A percentile compares a stretch with the other conserved stretches of the same genome.
phyloP scores from a whole-genome alignment of 2,329 filamentous ascomycete species.

The Alternaria arbusti region DNA sequence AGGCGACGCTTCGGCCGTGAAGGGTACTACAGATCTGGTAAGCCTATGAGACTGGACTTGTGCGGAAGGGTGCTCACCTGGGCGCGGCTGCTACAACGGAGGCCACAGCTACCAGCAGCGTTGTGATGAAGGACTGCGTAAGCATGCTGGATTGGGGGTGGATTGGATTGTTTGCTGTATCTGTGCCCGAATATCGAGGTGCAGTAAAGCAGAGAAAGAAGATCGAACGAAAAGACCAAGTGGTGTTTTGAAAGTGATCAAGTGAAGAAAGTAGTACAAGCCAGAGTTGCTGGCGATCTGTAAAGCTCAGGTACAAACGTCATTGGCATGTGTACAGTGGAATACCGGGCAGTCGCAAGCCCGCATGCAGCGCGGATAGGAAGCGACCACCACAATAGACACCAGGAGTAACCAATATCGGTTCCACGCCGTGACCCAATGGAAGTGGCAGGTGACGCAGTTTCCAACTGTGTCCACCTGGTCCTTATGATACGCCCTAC shows the following conservation, averaged over 20 bases:
- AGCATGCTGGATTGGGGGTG: slow-evolving; percentile 15
- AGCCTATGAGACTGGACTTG: not conserved
- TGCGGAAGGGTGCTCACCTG: slow-evolving; percentile 12
- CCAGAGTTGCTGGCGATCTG: not conserved
- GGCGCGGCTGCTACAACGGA: slow-evolving; percentile 23
- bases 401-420: not conserved
- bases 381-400: not conserved
- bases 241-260: not conserved
- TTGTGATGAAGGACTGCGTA: slow-evolving; percentile 6
- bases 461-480: not conserved
- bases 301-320: not conserved
- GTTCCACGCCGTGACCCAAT: too few species aligned
- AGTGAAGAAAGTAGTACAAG: not conserved
- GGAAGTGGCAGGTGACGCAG: not conserved
- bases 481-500: not conserved
- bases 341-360: not conserved
- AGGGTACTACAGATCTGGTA: slow-evolving; percentile 1
- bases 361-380: not conserved
- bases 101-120: slow-evolving; percentile 13
- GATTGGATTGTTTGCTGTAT: not conserved
- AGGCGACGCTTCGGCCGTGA: slow-evolving; percentile 26
- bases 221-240: not conserved
- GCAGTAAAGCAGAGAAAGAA: not conserved
- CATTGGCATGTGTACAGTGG: not conserved
- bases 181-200: not conserved